phyloP scores from a whole-genome alignment of 2,329 filamentous ascomycete species.

The Fusarium decemcellulare region DNA sequence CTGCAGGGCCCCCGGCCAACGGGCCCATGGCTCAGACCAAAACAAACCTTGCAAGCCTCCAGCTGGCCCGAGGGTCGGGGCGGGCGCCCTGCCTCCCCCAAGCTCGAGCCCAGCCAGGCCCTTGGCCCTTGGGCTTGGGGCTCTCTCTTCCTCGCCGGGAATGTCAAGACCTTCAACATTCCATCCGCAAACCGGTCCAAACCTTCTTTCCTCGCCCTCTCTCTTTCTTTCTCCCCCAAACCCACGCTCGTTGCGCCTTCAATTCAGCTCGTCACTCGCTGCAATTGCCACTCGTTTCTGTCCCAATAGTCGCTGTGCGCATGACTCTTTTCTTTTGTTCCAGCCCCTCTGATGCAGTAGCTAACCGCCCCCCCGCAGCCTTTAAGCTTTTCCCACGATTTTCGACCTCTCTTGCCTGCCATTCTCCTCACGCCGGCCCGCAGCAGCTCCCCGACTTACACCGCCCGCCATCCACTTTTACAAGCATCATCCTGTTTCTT shows the following conservation, averaged over 20 bases:
- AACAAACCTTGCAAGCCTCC: constrained; percentile 30
- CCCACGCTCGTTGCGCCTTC: constrained; percentile 21
- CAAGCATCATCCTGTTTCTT: constrained; percentile 42
- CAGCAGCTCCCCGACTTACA: constrained; percentile 46
- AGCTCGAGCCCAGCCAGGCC: neutral
- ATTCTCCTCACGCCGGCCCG: constrained; percentile 31
- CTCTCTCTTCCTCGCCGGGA: constrained; percentile 7
- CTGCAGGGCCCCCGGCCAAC: constrained; percentile 34
- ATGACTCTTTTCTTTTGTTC: constrained; percentile 20
- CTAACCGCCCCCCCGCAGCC: constrained; percentile 34
- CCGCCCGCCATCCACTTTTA: constrained; percentile 44
- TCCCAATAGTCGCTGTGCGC: constrained; percentile 30
- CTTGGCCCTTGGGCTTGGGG: constrained; percentile 7
- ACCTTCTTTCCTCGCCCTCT: constrained; percentile 23
- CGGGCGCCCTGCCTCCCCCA: neutral
- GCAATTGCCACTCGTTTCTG: constrained; percentile 25
- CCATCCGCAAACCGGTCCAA: constrained; percentile 29
- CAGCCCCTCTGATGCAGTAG: constrained; percentile 16
- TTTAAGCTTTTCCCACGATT: constrained; percentile 21
- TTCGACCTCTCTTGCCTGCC: constrained; percentile 29
- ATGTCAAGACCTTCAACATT: constrained; percentile 31
- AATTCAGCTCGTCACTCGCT: constrained; percentile 5
- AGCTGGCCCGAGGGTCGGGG: constrained; percentile 13
- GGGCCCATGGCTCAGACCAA: constrained; percentile 37
- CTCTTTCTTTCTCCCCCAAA: constrained; percentile 4